These are phyloP conservation scores for Plasmodium gonderi DNA, from an alignment of 169 alveolate genomes.

Conservation along the genomic window DNA sequence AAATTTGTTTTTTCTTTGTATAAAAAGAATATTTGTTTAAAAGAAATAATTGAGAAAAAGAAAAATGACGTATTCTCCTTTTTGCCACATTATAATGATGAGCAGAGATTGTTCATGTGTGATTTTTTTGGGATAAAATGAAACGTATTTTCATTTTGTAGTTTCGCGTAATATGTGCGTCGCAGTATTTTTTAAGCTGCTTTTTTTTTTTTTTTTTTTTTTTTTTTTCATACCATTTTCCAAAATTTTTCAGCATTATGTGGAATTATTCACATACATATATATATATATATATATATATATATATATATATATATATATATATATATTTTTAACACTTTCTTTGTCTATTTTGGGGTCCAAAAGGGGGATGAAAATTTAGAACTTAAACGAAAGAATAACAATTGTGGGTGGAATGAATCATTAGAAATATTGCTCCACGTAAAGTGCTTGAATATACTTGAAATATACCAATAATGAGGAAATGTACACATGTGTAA, in stretches of 20 bases:
- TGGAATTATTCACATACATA: neutral
- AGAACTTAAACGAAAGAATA: neutral
- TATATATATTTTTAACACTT: neutral
- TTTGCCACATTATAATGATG: conserved; percentile 35
- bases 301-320: neutral
- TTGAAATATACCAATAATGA: neutral
- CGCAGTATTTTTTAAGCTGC: neutral
- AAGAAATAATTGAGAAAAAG: conserved; percentile 35
- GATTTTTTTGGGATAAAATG: conserved; percentile 37
- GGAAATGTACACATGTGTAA: neutral
- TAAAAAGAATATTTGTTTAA: conserved; percentile 45
- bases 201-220: neutral
- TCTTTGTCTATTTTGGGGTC: conserved; percentile 1
- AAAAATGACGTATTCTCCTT: conserved; percentile 36
- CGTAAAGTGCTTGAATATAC: neutral
- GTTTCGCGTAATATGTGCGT: too few relatives aligned
- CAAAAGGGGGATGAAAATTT: neutral
- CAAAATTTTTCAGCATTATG: neutral
- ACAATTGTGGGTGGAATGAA: neutral
- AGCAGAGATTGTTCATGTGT: conserved; percentile 36
- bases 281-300: neutral
- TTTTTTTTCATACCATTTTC: neutral
- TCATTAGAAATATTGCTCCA: neutral
- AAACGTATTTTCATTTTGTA: too few relatives aligned
- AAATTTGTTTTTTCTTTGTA: conserved; percentile 50